Base-by-base conservation (phyloP, 352 stramenopile genomes). In the Phytophthora idaei region DNA sequence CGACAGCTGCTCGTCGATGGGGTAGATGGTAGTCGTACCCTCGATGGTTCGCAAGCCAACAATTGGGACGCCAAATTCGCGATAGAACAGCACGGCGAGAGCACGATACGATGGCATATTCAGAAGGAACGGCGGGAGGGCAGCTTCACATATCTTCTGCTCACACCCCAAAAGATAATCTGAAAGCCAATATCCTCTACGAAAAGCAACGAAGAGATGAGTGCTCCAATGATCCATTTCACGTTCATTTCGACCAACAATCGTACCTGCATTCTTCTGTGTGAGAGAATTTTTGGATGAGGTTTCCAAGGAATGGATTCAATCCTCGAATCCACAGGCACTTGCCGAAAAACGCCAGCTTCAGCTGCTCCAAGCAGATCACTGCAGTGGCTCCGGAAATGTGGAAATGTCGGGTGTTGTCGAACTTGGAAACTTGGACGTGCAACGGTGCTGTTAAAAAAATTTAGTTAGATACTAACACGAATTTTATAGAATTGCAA, bases 291-390 rank as follows among this genome's bases (percentile, higher is more conserved):
- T 78, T 83, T 46, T 90, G 76, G 10, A 94, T 63, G 49, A 94
- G 69, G 42, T 94, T 96, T 12, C 83, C 78, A 12, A 96, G 51
- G n/a, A 94, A 89, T 0, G 88, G 80, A 14, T 87, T 90, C 0
- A 94, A 31, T 1, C 88, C 88, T 39, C 68, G 75, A 28, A 93
- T 91, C 74, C 87, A 87, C 32, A 90, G 60, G 41, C 79, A 88
- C 46, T 93, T 94, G 0, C 78, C 88, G 9, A 93, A 79, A 37
- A 96, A 77, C 1, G 81, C 78, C 11, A 94, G 63, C 32, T 87
- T 84, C 3, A 96, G 60, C 49, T 94, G 80, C 45, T 96, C 81
- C 15, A 94, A 61, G 47, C 89, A 96, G 14, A 94, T 71, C 21
- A 94, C 80, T 47, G 84, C 73, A 32, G 81, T 84, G 0, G 83